These are phyloP conservation scores for Ophiostoma perfectum DNA, from an alignment of 2,329 filamentous ascomycete genomes.

Conservation along the genomic window DNA sequence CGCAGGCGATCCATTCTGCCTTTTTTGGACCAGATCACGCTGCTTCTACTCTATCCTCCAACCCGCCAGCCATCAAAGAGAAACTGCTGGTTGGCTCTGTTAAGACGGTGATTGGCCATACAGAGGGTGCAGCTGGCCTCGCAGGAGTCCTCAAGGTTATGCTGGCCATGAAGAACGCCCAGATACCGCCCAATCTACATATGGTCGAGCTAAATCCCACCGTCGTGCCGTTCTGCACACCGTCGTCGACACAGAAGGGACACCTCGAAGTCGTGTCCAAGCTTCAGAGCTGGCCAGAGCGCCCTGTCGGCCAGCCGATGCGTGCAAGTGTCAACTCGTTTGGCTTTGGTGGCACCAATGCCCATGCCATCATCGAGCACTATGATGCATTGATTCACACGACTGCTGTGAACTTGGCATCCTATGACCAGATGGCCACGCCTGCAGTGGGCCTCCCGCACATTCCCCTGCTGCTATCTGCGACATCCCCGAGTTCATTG, in stretches of 20 bases:
- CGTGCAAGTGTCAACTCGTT: slow-evolving; percentile 44
- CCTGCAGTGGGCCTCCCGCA: neutral
- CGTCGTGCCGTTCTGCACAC: slow-evolving; percentile 35
- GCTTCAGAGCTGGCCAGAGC: slow-evolving; percentile 23
- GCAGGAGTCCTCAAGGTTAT: slow-evolving; percentile 45
- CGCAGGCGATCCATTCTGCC: slow-evolving; percentile 39
- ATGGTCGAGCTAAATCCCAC: slow-evolving; percentile 38
- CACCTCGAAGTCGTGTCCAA: slow-evolving; percentile 34
- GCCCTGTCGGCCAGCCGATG: slow-evolving; percentile 39
- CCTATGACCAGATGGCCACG: no score
- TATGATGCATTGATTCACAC: slow-evolving; percentile 36
- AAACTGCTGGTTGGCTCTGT: slow-evolving; percentile 38
- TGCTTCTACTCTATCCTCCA: neutral
- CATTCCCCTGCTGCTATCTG: slow-evolving; percentile 16
- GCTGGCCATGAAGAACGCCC: slow-evolving; percentile 37
- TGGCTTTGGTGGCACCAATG: slow-evolving; percentile 43
- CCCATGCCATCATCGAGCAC: slow-evolving; percentile 43
- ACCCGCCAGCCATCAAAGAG: neutral
- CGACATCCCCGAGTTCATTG: slow-evolving; percentile 15
- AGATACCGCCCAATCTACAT: slow-evolving; percentile 41
- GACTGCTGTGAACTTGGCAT: slow-evolving; percentile 27
- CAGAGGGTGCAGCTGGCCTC: slow-evolving; percentile 46
- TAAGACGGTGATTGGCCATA: slow-evolving; percentile 46
- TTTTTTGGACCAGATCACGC: slow-evolving; percentile 33
- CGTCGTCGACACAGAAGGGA: slow-evolving; percentile 34